Evolutionary conservation across 768 basidiomycete species (phyloP).

Genomic region (Panaeolus papilionaceus): DNA sequence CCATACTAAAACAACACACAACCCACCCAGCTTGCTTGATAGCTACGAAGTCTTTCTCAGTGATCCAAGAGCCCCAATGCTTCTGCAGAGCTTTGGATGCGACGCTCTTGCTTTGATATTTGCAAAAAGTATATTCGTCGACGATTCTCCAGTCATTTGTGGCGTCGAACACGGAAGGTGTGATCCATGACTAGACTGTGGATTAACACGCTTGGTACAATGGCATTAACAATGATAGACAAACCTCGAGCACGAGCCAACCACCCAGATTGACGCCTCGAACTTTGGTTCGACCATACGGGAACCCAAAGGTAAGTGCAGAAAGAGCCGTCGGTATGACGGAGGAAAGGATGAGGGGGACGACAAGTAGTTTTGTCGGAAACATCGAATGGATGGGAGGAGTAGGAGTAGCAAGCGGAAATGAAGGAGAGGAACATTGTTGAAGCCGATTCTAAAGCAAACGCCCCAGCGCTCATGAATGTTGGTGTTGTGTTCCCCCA

Average conservation of each 20-base stretch:
- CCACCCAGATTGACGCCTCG: slow-evolving; percentile 86
- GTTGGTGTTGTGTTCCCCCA: not conserved
- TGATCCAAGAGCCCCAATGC: slow-evolving; percentile 87
- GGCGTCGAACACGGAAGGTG: slow-evolving; percentile 72
- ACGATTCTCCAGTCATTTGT: slow-evolving; percentile 65
- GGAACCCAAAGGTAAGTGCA: slow-evolving; percentile 58
- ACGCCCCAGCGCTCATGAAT: not conserved
- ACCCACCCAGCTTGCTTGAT: slow-evolving; percentile 78
- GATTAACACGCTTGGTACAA: not conserved
- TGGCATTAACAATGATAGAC: slow-evolving; percentile 20
- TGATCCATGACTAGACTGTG: slow-evolving; percentile 68
- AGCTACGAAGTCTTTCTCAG: slow-evolving; percentile 73
- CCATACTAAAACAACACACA: not conserved
- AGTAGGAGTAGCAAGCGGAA: not conserved
- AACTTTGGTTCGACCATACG: slow-evolving; percentile 74
- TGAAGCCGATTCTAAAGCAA: not conserved
- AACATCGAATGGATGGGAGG: not conserved
- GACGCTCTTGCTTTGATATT: slow-evolving; percentile 55
- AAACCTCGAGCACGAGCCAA: slow-evolving; percentile 54
- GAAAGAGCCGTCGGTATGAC: slow-evolving; percentile 18
- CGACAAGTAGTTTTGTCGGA: not conserved
- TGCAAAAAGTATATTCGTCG: slow-evolving; percentile 81
- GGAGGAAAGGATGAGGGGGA: not conserved
- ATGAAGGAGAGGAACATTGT: not conserved
- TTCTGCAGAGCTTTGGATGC: slow-evolving; percentile 54